Conservation (phyloP, 2,329 filamentous ascomycete species). For the Grosmannia clavigera region DNA sequence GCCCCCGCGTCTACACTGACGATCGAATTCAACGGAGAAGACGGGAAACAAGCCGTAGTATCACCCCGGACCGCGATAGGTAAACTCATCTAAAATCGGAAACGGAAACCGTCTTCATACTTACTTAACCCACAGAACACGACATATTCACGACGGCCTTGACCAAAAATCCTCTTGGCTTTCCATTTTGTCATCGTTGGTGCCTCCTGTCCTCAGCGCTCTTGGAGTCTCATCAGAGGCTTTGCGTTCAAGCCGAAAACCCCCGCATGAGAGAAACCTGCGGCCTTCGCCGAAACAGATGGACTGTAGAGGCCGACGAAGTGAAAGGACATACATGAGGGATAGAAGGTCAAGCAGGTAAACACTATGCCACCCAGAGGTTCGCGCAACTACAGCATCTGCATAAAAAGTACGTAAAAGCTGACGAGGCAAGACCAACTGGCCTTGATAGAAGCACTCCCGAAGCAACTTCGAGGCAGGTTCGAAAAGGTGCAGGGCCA, state of each 20-base stretch:
- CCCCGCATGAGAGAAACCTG: background rate
- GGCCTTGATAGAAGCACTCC: background rate
- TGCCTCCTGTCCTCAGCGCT: background rate
- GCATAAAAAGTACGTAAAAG: background rate
- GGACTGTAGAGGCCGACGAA: background rate
- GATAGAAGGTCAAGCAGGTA: background rate
- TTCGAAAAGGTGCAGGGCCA: background rate
- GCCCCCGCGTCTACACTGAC: too few relatives aligned
- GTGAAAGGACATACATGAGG: background rate
- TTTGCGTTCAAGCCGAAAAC: background rate
- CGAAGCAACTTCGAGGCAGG: background rate
- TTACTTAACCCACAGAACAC: background rate
- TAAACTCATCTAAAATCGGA: background rate
- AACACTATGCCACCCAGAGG: background rate
- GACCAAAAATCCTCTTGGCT: background rate
- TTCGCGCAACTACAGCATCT: background rate
- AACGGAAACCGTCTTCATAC: background rate
- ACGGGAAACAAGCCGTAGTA: conserved; percentile 3
- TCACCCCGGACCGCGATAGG: background rate
- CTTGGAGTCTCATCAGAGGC: background rate
- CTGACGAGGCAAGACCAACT: background rate
- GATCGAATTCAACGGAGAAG: background rate
- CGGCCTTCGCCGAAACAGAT: background rate
- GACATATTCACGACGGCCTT: background rate
- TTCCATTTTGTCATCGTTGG: background rate